These are phyloP conservation scores for Fusarium tjaetaba DNA, from an alignment of 2,329 filamentous ascomycete species.

Conservation along the genomic window DNA sequence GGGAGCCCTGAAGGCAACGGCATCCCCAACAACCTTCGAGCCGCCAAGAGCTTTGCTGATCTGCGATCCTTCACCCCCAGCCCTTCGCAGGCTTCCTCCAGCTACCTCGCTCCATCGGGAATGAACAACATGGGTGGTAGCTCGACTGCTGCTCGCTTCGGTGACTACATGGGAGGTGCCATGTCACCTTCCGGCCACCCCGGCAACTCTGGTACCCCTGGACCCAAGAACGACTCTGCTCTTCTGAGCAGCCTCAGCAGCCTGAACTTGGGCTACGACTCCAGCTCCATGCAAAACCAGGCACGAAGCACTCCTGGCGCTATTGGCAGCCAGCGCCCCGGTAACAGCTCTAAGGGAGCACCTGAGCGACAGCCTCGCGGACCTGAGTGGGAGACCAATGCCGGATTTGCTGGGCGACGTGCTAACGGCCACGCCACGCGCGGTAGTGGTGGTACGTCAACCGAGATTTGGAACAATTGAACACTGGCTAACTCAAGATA, in stretches of 20 bases:
- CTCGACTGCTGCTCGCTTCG: conserved; percentile 54
- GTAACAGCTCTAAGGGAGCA: conserved; percentile 52
- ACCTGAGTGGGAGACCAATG: conserved; percentile 67
- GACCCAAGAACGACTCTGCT: conserved; percentile 51
- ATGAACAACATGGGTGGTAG: conserved; percentile 64
- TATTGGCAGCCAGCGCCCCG: conserved; percentile 72
- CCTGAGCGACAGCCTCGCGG: conserved; percentile 73
- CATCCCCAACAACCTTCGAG: conserved; percentile 83
- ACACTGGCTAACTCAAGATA: conserved; percentile 36
- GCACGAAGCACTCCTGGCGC: conserved; percentile 65
- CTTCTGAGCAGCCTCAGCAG: conserved; percentile 61
- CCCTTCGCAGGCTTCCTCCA: conserved; percentile 84
- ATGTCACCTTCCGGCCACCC: conserved; percentile 49
- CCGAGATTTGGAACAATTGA: not conserved
- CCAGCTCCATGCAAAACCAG: conserved; percentile 49
- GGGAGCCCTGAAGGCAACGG: conserved; percentile 74
- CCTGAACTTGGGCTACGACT: conserved; percentile 64
- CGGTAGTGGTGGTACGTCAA: conserved; percentile 68
- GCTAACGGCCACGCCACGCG: conserved; percentile 70
- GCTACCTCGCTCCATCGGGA: conserved; percentile 67
- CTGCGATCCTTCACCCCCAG: conserved; percentile 95
- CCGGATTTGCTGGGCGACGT: conserved; percentile 65
- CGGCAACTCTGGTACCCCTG: conserved; percentile 51
- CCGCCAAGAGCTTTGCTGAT: conserved; percentile 96
- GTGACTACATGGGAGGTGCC: conserved; percentile 56